Conservation (phyloP, 1,284 basidiomycete species). For the Termitomyces sp. region DNA sequence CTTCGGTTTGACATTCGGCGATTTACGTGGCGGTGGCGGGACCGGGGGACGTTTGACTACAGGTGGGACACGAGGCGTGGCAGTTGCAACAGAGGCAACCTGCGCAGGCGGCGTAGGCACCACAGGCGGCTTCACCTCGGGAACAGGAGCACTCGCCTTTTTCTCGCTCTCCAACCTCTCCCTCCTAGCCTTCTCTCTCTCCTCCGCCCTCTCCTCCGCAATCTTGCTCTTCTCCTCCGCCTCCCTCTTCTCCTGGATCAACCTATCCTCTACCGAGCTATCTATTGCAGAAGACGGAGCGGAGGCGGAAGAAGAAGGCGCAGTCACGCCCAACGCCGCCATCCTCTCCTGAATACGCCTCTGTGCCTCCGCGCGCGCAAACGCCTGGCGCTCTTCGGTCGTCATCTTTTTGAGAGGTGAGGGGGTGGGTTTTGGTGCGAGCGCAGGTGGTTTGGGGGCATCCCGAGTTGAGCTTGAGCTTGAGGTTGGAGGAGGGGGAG, state of each 20-base stretch:
- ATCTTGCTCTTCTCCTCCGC: slow-evolving; percentile 75
- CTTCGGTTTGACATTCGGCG: slow-evolving; percentile 23
- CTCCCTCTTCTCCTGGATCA: slow-evolving; percentile 80
- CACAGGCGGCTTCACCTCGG: background rate
- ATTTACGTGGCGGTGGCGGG: slow-evolving; percentile 43
- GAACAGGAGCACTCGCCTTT: slow-evolving; percentile 25
- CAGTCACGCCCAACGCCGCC: slow-evolving; percentile 74
- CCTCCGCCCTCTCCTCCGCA: slow-evolving; percentile 76
- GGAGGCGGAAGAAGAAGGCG: slow-evolving; percentile 40
- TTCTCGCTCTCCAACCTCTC: slow-evolving; percentile 69
- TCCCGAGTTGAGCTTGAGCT: slow-evolving; percentile 29
- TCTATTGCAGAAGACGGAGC: slow-evolving; percentile 40
- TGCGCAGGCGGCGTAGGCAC: background rate
- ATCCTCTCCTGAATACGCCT: slow-evolving; percentile 84
- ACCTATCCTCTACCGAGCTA: slow-evolving; percentile 73
- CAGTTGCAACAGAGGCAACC: background rate
- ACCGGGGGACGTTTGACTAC: slow-evolving; percentile 34
- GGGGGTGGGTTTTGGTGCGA: slow-evolving; percentile 41
- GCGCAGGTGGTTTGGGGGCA: slow-evolving; percentile 36
- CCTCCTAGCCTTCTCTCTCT: slow-evolving; percentile 63
- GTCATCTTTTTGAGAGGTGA: slow-evolving; percentile 71
- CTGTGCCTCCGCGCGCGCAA: slow-evolving; percentile 79
- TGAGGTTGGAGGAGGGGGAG: slow-evolving; percentile 42
- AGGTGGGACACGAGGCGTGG: background rate
- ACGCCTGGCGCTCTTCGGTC: slow-evolving; percentile 79